Evolutionary conservation across 352 stramenopile species (phyloP).

Genomic region (Globisporangium rhizosaccharum): DNA sequence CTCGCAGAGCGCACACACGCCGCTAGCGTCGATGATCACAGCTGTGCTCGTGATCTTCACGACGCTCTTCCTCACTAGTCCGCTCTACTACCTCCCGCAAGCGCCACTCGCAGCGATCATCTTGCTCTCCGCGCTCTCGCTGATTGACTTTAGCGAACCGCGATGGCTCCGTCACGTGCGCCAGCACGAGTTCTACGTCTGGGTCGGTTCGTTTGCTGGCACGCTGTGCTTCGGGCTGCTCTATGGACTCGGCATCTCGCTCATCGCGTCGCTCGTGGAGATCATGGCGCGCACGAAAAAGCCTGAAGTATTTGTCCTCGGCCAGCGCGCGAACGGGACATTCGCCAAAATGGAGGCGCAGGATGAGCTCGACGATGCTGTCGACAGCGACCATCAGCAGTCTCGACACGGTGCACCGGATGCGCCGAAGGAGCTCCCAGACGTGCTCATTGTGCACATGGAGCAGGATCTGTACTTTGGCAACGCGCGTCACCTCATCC

Average conservation of each 20-base stretch:
- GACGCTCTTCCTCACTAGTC: constrained; percentile 80
- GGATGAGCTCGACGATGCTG: not conserved
- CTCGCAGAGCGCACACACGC: constrained; percentile 82
- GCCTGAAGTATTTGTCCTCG: constrained; percentile 37
- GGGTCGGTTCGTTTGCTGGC: constrained; percentile 37
- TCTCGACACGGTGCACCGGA: not conserved
- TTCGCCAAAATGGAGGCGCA: constrained; percentile 25
- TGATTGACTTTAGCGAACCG: constrained; percentile 87
- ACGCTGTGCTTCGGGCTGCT: constrained; percentile 49
- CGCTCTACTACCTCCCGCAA: constrained; percentile 89
- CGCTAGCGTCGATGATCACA: constrained; percentile 87
- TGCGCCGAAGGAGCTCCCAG: constrained; percentile 19
- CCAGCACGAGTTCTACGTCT: constrained; percentile 60
- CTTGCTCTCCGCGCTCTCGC: constrained; percentile 77
- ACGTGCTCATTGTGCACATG: constrained; percentile 54
- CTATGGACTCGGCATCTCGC: constrained; percentile 39
- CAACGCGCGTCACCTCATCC: constrained; percentile 58
- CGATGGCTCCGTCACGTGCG: constrained; percentile 73
- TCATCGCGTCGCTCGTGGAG: constrained; percentile 50
- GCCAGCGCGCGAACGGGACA: constrained; percentile 26
- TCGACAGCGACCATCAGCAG: not conserved
- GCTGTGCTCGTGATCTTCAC: constrained; percentile 86
- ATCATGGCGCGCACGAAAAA: constrained; percentile 67
- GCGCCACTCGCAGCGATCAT: constrained; percentile 86
- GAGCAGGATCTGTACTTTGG: constrained; percentile 71